These are phyloP conservation scores for Botryobasidium botryosum DNA, from an alignment of 768 basidiomycete genomes.

Conservation along the genomic window DNA sequence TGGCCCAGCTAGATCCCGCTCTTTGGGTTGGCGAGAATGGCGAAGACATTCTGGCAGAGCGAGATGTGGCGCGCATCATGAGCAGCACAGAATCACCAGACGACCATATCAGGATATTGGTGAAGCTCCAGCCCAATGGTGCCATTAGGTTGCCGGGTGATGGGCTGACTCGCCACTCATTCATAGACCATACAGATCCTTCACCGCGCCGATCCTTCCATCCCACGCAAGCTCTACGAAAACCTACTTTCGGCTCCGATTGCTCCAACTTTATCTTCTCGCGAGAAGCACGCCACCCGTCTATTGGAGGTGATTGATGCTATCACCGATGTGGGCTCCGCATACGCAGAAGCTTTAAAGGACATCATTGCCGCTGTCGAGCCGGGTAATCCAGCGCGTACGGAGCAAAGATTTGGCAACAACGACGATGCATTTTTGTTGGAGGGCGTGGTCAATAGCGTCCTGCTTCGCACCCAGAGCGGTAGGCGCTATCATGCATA, in stretches of 20 bases:
- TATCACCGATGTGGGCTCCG: not conserved
- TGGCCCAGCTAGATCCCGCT: constrained; percentile 37
- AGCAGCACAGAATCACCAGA: not conserved
- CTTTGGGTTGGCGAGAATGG: constrained; percentile 48
- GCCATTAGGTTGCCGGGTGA: constrained; percentile 37
- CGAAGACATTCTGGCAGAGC: constrained; percentile 26
- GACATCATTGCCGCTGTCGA: not conserved
- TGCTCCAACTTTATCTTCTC: constrained; percentile 5
- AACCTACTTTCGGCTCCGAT: not conserved
- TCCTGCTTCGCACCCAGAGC: constrained; percentile 33
- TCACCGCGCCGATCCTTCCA: not conserved
- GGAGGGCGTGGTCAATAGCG: constrained; percentile 38
- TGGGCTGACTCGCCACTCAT: constrained; percentile 13
- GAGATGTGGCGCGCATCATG: not conserved
- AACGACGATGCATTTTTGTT: constrained; percentile 22
- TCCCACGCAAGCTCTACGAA: not conserved
- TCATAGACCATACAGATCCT: not conserved
- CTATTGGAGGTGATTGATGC: constrained; percentile 39
- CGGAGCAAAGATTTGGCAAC: not conserved
- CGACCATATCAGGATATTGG: not conserved
- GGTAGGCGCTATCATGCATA: too few species aligned
- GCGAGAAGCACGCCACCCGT: constrained; percentile 20
- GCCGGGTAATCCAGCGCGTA: not conserved
- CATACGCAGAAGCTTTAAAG: not conserved
- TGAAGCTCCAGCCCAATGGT: not conserved